phyloP scores from a whole-genome alignment of 495 filamentous ascomycete species.

The Aspergillus asperescens region DNA sequence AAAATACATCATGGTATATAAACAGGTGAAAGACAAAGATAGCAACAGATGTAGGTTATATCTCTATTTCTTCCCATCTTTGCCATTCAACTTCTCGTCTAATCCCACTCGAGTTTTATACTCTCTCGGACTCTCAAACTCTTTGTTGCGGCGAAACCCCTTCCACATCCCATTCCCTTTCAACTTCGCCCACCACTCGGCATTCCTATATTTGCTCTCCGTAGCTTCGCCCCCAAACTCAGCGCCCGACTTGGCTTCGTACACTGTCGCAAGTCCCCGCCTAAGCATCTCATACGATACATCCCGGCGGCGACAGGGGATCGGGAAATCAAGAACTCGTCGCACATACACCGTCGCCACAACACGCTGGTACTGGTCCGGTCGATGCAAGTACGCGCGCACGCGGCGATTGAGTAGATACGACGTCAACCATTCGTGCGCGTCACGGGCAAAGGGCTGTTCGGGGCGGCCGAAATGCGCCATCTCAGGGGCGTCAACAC shows the following conservation, averaged over 20 bases:
- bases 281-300: conserved; percentile 87
- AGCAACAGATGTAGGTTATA: background rate
- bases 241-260: conserved; percentile 80
- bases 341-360: conserved; percentile 82
- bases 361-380: conserved; percentile 88
- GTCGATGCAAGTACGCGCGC: conserved; percentile 69
- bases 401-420: conserved; percentile 73
- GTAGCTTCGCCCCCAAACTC: conserved; percentile 72
- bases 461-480: conserved; percentile 86
- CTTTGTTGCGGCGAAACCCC: conserved; percentile 37
- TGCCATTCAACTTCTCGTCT: conserved; percentile 36
- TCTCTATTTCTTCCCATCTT: conserved; percentile 32
- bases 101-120: conserved; percentile 68
- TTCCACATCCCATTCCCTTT: conserved; percentile 76
- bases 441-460: conserved; percentile 78
- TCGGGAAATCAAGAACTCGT: conserved; percentile 48
- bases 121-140: conserved; percentile 71
- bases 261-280: conserved; percentile 77
- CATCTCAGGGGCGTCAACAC: conserved; percentile 86
- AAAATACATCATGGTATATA: conserved; percentile 1
- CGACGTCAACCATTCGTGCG: conserved; percentile 66
- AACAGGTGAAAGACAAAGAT: background rate
- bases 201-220: conserved; percentile 61
- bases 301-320: conserved; percentile 58
- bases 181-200: conserved; percentile 66